These are phyloP conservation scores for Lophiostoma macrostomum DNA, from an alignment of 495 filamentous ascomycete species.

Conservation along the genomic window DNA sequence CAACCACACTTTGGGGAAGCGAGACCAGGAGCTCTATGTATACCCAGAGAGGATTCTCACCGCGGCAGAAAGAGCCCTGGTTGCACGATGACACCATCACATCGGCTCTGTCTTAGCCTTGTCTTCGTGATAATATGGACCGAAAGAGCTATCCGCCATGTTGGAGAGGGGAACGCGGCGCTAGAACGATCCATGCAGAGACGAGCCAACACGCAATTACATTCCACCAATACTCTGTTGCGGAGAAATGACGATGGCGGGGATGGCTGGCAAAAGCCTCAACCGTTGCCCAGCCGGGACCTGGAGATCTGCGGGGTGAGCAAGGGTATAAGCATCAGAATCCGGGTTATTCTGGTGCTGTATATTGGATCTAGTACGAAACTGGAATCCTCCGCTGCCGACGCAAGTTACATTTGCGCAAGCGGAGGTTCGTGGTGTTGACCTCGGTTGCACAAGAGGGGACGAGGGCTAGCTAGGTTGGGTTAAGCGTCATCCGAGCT, in stretches of 20 bases:
- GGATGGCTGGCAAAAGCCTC: constrained; percentile 14
- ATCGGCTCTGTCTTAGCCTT: not conserved
- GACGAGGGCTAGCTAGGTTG: no score
- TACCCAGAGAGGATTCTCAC: not conserved
- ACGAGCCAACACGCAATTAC: not conserved
- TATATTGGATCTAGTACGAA: no score
- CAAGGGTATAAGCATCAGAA: no score
- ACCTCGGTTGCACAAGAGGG: no score
- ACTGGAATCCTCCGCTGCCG: no score
- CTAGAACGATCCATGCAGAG: not conserved
- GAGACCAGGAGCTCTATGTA: not conserved
- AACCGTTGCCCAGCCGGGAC: constrained; percentile 26
- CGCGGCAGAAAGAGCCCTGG: not conserved
- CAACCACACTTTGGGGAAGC: constrained; percentile 1
- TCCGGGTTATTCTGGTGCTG: no score
- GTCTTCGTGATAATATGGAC: constrained; percentile 7
- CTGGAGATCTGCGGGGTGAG: constrained; percentile 4
- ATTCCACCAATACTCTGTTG: constrained; percentile 21
- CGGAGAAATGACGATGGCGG: constrained; percentile 12
- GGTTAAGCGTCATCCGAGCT: no score
- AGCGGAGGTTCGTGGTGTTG: no score
- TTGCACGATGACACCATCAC: constrained; percentile 14
- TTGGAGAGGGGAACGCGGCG: not conserved
- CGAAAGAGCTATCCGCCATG: not conserved
- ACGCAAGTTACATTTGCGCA: no score